These are phyloP conservation scores for Exophiala aquamarina DNA, from an alignment of 2,329 filamentous ascomycete genomes.

Conservation along the genomic window DNA sequence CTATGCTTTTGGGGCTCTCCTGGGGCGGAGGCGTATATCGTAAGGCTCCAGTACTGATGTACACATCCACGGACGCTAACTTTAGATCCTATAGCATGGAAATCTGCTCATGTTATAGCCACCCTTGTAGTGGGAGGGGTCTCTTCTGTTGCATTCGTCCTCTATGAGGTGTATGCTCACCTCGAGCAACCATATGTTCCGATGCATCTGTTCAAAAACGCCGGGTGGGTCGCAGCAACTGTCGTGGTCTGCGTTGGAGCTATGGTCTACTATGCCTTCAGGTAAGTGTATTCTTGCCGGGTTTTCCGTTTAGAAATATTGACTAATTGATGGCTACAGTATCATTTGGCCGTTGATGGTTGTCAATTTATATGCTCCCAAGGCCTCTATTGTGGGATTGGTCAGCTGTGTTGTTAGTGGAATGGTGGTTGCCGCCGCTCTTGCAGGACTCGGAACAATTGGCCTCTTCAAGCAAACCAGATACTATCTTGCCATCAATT, in stretches of 20 bases:
- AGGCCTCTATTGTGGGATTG: background rate
- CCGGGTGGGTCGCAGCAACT: background rate
- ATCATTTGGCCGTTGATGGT: conserved; percentile 7
- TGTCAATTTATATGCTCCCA: background rate
- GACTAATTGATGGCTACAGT: too few species aligned
- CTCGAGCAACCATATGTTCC: conserved; percentile 4
- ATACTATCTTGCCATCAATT: background rate
- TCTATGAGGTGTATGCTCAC: conserved; percentile 30
- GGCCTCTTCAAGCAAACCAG: background rate
- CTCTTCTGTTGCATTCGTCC: conserved; percentile 35
- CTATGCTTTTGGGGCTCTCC: conserved; percentile 43
- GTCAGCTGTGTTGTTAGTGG: background rate
- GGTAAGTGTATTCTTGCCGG: too few species aligned
- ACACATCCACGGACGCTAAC: conserved; percentile 35
- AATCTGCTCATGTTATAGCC: conserved; percentile 36
- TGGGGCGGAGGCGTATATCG: conserved; percentile 35
- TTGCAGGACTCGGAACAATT: background rate
- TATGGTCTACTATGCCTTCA: conserved; percentile 1
- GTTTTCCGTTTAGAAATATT: too few species aligned
- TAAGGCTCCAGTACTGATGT: background rate
- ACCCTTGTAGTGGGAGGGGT: conserved; percentile 40
- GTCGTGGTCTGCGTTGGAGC: background rate
- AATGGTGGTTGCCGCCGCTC: background rate
- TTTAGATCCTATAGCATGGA: conserved; percentile 44
- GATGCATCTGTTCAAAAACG: conserved; percentile 5